These are phyloP conservation scores for Hansenula lynferdii DNA, from an alignment of 1,139 yeast genomes.

Conservation along the genomic window DNA sequence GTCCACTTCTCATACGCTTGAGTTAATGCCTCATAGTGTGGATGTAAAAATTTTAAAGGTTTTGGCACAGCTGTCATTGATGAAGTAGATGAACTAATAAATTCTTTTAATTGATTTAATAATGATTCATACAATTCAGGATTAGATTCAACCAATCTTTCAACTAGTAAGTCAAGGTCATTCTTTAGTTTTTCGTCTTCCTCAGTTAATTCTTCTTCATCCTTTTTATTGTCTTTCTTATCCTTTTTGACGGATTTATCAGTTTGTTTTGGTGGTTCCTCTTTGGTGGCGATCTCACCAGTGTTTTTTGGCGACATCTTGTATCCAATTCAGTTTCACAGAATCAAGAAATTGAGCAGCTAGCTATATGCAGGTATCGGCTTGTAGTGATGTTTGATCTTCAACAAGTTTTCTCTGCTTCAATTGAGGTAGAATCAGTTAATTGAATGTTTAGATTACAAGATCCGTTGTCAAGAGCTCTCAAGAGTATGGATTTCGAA, in stretches of 20 bases:
- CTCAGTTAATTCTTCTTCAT: constrained; percentile 83
- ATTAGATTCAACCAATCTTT: constrained; percentile 56
- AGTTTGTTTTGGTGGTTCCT: constrained; percentile 17
- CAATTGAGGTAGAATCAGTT: background rate
- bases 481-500: background rate
- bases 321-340: too few relatives aligned
- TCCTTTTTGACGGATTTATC: constrained; percentile 16
- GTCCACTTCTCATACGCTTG: constrained; percentile 69
- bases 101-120: constrained; percentile 63
- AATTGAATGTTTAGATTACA: background rate
- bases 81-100: constrained; percentile 88
- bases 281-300: constrained; percentile 25
- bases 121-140: constrained; percentile 50
- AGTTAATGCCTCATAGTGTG: constrained; percentile 68
- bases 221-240: constrained; percentile 31
- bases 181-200: constrained; percentile 88
- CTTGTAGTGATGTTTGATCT: too few relatives aligned
- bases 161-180: constrained; percentile 84
- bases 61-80: constrained; percentile 99
- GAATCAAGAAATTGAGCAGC: too few relatives aligned
- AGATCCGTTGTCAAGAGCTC: background rate
- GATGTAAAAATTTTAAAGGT: constrained; percentile 92
- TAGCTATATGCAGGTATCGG: too few relatives aligned
- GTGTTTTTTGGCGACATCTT: constrained; percentile 17
- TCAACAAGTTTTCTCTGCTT: too few relatives aligned